phyloP scores from a whole-genome alignment of 495 filamentous ascomycete species.

The Polyplosphaeria fusca region DNA sequence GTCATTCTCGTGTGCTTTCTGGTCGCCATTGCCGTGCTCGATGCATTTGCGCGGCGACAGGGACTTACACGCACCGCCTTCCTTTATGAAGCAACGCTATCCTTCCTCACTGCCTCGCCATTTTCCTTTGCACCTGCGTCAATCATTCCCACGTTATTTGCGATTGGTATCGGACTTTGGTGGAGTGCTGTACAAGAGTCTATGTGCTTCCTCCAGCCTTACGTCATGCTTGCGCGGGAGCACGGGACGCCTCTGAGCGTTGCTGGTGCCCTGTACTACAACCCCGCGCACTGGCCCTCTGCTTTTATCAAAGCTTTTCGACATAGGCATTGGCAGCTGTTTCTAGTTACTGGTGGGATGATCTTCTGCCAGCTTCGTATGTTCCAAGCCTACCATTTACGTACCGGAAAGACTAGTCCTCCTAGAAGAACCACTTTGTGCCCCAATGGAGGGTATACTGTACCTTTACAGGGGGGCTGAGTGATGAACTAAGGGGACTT shows the following conservation, averaged over 20 bases:
- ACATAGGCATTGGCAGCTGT: constrained; percentile 6
- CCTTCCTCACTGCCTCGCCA: background rate
- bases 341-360: background rate
- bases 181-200: constrained; percentile 3
- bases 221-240: background rate
- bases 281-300: background rate
- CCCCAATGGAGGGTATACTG: too few species aligned
- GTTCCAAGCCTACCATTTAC: too few species aligned
- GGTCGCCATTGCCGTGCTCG: background rate
- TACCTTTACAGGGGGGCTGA: too few species aligned
- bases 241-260: background rate
- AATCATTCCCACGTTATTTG: constrained; percentile 4
- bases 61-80: constrained; percentile 1
- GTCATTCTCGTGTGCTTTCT: background rate
- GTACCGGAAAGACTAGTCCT: too few species aligned
- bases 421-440: too few species aligned
- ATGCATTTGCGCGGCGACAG: background rate
- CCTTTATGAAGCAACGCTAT: background rate
- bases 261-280: background rate
- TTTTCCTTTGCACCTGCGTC: constrained; percentile 3
- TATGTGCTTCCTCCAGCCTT: constrained; percentile 4
- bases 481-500: too few species aligned
- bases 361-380: constrained; percentile 3
- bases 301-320: constrained; percentile 3
- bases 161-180: constrained; percentile 3